These are phyloP conservation scores for Penicillium malachiteum DNA, from an alignment of 495 filamentous ascomycete species.

Conservation along the genomic window DNA sequence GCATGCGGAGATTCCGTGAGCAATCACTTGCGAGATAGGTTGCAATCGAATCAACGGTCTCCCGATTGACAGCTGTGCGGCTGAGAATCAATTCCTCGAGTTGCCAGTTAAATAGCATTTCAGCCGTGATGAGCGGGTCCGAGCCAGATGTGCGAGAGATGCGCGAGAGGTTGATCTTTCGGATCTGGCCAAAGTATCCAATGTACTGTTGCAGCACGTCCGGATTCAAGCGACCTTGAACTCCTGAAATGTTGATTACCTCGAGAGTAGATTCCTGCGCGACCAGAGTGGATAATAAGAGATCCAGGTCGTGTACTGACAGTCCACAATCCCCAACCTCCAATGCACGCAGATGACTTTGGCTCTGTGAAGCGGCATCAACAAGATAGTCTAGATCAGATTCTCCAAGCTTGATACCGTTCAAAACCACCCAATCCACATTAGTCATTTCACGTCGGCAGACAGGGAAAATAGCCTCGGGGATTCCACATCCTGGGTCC, in stretches of 20 bases:
- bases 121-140: constrained; percentile 64
- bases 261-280: constrained; percentile 72
- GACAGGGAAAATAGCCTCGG: constrained; percentile 74
- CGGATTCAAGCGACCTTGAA: constrained; percentile 69
- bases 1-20: constrained; percentile 63
- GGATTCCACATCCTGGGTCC: constrained; percentile 74
- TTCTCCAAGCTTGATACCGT: constrained; percentile 80
- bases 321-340: constrained; percentile 79
- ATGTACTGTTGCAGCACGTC: constrained; percentile 61
- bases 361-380: constrained; percentile 61
- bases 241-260: constrained; percentile 72
- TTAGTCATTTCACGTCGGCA: constrained; percentile 72
- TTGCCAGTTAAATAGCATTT: constrained; percentile 69
- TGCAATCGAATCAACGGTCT: constrained; percentile 58
- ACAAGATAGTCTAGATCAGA: constrained; percentile 73
- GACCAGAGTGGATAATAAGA: constrained; percentile 43
- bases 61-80: constrained; percentile 59
- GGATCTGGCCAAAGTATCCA: constrained; percentile 65
- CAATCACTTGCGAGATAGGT: constrained; percentile 61
- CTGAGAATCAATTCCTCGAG: constrained; percentile 73
- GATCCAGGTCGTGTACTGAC: constrained; percentile 50
- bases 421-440: constrained; percentile 78
- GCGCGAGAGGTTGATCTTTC: constrained; percentile 70
- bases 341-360: constrained; percentile 71
- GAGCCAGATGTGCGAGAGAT: constrained; percentile 59